Base-by-base conservation (phyloP, 306 rosid species). In the Casuarina cunninghamiana region DNA sequence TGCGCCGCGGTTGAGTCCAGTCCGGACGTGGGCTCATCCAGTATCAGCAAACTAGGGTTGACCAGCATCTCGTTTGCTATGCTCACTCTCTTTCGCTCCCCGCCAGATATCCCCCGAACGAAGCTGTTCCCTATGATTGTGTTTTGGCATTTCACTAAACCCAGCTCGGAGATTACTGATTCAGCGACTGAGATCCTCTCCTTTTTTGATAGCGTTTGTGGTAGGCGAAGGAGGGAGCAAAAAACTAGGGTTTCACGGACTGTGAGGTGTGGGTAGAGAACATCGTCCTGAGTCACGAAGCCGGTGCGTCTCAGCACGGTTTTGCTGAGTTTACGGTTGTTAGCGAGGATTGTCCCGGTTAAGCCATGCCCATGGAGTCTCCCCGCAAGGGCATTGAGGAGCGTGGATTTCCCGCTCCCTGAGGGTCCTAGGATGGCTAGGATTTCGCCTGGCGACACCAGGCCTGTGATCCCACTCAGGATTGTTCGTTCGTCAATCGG, bases 21-120 rank as follows among this genome's bases (percentile, higher is more conserved):
- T 0, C 98, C 98, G 7, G 98, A 94, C 2, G 98, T 94, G 2
- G 98, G 98, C 53, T 94, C 98, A 72, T 94, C 98, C 38, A 94
- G 78, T 0, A 94, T 76, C 78, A 94, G 71, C 55, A 91, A 55
- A 38, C 90, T 88, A 1, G 98, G 98, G 32, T 90, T 90, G 39
- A 91, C 73, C 54, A 94, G 78, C 94, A 94, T 86, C 91, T 94
- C 98, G 73, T 90, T 96, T 1, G 85, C 98, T 57, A 94, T 90
- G 71, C 98, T 89, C 72, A 94, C 98, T 9, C 98, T 78, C 80
- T 94, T 94, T 69, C 97, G 10, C 74, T 94, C 98, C 11, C 98
- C 98, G 0, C 98, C 98, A 1, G 98, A 94, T 0, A 94, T 90
- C 0, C 98, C 98, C 0, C 98, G 88, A 8, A 94, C 77, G 81